Percentiles rank a stretch among this genome's conserved stretches.
Evolutionary conservation across 2,329 filamentous ascomycete species (phyloP).

Genomic region (Nannizziopsis barbatae): DNA sequence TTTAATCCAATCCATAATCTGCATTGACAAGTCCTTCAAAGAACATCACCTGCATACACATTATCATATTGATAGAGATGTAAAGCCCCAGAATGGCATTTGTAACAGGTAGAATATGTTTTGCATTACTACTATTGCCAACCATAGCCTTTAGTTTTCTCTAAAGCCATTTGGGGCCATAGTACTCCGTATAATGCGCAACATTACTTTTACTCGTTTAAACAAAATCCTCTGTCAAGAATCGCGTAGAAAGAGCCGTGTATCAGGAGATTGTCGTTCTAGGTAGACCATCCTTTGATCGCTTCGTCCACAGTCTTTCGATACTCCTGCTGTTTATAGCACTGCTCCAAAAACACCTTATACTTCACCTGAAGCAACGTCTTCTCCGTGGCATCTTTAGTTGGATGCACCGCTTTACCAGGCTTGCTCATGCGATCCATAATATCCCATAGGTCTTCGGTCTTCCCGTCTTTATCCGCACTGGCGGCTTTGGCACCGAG

Average conservation of each 20-base stretch:
- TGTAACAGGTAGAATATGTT: no score
- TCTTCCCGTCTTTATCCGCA: slow-evolving; percentile 61
- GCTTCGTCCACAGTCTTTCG: slow-evolving; percentile 63
- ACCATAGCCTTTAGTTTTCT: no score
- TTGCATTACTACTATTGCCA: no score
- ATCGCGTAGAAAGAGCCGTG: not conserved
- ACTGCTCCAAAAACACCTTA: slow-evolving; percentile 89
- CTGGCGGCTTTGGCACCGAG: slow-evolving; percentile 94
- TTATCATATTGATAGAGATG: no score
- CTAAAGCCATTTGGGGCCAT: no score
- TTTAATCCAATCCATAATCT: no score
- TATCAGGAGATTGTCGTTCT: not conserved
- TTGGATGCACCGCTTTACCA: slow-evolving; percentile 69
- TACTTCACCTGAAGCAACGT: slow-evolving; percentile 79
- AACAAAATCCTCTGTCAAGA: not conserved
- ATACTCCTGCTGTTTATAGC: slow-evolving; percentile 71
- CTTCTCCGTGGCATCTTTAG: slow-evolving; percentile 60
- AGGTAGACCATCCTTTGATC: slow-evolving; percentile 34
- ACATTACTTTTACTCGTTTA: not conserved
- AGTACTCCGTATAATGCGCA: no score
- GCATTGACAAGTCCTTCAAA: no score
- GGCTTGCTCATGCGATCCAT: slow-evolving; percentile 98
- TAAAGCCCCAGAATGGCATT: no score
- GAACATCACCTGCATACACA: no score
- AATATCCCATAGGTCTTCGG: slow-evolving; percentile 84